These are phyloP conservation scores for Penicillium herquei DNA, from an alignment of 495 filamentous ascomycete genomes.

Conservation along the genomic window DNA sequence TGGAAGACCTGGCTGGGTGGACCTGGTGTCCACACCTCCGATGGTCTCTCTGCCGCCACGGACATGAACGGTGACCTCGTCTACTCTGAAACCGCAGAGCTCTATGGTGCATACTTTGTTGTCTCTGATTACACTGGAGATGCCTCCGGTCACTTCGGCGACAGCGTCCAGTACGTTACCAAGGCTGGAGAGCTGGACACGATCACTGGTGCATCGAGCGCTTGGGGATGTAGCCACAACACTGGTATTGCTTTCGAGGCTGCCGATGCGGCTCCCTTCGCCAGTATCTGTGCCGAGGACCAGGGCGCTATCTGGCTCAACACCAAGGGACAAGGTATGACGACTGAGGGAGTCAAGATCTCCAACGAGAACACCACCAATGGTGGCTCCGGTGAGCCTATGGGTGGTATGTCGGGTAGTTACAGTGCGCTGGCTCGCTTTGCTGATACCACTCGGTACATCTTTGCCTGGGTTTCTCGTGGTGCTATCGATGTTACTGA, in stretches of 20 bases:
- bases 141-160: conserved; percentile 53
- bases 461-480: conserved; percentile 54
- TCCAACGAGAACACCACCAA: conserved; percentile 56
- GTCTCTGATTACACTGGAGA: conserved; percentile 51
- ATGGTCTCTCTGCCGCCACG: conserved; percentile 43
- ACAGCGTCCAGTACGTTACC: conserved; percentile 52
- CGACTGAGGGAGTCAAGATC: conserved; percentile 48
- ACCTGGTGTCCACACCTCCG: conserved; percentile 42
- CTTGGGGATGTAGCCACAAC: conserved; percentile 59
- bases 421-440: conserved; percentile 51
- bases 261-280: conserved; percentile 48
- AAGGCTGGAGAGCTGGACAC: conserved; percentile 38
- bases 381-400: conserved; percentile 50
- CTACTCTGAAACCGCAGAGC: conserved; percentile 46
- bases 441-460: conserved; percentile 39
- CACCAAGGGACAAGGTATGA: conserved; percentile 51
- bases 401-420: conserved; percentile 57
- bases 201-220: conserved; percentile 45
- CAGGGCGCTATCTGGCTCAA: conserved; percentile 60
- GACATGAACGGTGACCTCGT: conserved; percentile 57
- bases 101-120: conserved; percentile 56
- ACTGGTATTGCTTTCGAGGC: conserved; percentile 57
- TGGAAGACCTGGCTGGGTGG: conserved; percentile 54
- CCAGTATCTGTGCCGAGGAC: conserved; percentile 54
- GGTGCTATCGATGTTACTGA: conserved; percentile 47